Evolutionary conservation across 495 filamentous ascomycete genomes (phyloP).

Genomic region (Trichoderma reesei): DNA sequence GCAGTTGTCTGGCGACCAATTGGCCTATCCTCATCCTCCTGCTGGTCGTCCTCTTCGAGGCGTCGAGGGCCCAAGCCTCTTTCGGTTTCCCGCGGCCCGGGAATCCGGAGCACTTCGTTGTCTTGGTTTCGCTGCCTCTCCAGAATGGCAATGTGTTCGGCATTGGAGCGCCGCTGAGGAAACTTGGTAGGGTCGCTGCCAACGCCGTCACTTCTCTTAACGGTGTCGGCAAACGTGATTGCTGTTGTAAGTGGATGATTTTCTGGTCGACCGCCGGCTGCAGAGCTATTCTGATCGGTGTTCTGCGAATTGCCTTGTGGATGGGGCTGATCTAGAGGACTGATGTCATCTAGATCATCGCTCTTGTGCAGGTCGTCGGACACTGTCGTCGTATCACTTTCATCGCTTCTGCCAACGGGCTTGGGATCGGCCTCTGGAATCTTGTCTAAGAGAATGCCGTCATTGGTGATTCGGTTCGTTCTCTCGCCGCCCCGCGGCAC

Average conservation of each 20-base stretch:
- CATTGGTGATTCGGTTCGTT: slow-evolving; percentile 35
- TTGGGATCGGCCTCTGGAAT: slow-evolving; percentile 15
- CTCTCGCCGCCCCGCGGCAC: slow-evolving; percentile 45
- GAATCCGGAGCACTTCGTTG: slow-evolving; percentile 67
- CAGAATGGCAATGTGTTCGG: slow-evolving; percentile 77
- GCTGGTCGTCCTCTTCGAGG: slow-evolving; percentile 31
- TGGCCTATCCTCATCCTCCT: slow-evolving; percentile 16
- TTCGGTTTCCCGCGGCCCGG: slow-evolving; percentile 79
- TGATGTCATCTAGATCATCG: not conserved
- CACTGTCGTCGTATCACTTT: slow-evolving; percentile 11
- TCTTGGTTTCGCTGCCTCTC: slow-evolving; percentile 76
- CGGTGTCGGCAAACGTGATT: slow-evolving; percentile 55
- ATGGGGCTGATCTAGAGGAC: not conserved
- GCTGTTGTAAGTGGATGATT: slow-evolving; percentile 20
- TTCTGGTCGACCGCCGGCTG: not conserved
- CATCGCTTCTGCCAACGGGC: slow-evolving; percentile 9
- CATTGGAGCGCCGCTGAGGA: slow-evolving; percentile 48
- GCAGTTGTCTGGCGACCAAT: slow-evolving; percentile 16
- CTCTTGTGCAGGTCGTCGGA: slow-evolving; percentile 1
- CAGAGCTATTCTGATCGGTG: not conserved
- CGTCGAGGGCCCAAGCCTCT: slow-evolving; percentile 59
- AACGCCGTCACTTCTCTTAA: slow-evolving; percentile 37
- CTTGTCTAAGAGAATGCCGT: slow-evolving; percentile 33
- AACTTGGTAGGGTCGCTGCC: slow-evolving; percentile 28
- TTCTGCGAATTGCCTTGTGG: not conserved